Evolutionary conservation across 441 rosid genomes (phyloP).

Genomic region (Erysimum cheiri): DNA sequence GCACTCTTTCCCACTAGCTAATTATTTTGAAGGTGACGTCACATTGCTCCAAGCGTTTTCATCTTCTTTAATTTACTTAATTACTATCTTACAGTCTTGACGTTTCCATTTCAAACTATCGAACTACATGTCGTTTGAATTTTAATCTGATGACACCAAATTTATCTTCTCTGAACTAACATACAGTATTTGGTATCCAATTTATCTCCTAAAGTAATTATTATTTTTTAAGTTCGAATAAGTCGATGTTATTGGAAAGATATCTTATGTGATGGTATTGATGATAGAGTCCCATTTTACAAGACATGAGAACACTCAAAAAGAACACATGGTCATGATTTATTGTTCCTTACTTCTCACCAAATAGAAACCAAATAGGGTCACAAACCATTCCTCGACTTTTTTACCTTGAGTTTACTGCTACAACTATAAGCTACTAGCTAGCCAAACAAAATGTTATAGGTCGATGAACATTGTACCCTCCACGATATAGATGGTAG

Average conservation of each 20-base stretch:
- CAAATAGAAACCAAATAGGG: not conserved
- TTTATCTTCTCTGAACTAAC: too few species aligned
- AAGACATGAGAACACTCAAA: not conserved
- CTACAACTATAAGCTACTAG: not conserved
- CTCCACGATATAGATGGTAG: not conserved
- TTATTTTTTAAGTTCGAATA: too few species aligned
- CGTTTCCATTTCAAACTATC: not conserved
- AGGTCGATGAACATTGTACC: not conserved
- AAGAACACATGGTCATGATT: not conserved
- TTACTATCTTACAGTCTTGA: not conserved
- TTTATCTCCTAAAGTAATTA: too few species aligned
- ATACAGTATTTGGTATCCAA: not conserved
- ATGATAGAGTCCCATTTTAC: not conserved
- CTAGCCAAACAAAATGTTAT: not conserved
- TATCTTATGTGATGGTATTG: too few species aligned
- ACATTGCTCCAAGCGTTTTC: conserved; percentile 25
- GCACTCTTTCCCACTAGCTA: conserved; percentile 42
- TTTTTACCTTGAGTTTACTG: not conserved
- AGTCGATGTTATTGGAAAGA: not conserved
- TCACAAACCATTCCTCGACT: not conserved
- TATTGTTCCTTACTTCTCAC: not conserved
- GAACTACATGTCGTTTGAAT: conserved; percentile 18
- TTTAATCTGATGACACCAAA: too few species aligned
- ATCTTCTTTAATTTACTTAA: not conserved
- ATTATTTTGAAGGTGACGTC: conserved; percentile 43